A percentile compares a stretch with the other conserved stretches of the same genome.
Conservation (phyloP, 2,329 filamentous ascomycete species). For the Cladosporium colombiae region DNA sequence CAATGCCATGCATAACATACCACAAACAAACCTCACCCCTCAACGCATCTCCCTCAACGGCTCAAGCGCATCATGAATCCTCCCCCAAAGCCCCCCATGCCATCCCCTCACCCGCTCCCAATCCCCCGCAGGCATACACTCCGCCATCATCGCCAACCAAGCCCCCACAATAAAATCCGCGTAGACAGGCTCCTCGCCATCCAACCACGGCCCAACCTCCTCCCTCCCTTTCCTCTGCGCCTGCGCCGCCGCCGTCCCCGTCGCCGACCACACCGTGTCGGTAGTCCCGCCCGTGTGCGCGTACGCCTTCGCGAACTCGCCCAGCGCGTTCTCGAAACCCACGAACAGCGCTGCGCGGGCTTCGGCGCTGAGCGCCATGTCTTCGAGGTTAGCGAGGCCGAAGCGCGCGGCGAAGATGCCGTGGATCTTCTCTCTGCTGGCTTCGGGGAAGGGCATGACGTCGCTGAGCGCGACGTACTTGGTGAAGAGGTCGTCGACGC, state of each 20-base stretch:
- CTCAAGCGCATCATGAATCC: slow-evolving; percentile 48
- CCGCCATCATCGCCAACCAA: slow-evolving; percentile 54
- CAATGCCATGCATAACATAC: background rate
- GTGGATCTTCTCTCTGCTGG: slow-evolving; percentile 46
- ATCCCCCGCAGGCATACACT: slow-evolving; percentile 46
- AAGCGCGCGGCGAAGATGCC: slow-evolving; percentile 54
- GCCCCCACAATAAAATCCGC: slow-evolving; percentile 60
- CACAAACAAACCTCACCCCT: background rate
- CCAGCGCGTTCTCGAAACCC: slow-evolving; percentile 47
- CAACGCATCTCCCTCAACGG: slow-evolving; percentile 29
- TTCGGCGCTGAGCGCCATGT: slow-evolving; percentile 39
- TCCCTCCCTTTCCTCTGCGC: slow-evolving; percentile 24
- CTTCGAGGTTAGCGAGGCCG: slow-evolving; percentile 35
- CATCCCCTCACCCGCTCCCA: slow-evolving; percentile 52
- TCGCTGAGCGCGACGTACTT: slow-evolving; percentile 46
- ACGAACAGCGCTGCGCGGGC: slow-evolving; percentile 41
- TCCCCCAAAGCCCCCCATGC: slow-evolving; percentile 55
- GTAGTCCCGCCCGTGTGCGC: slow-evolving; percentile 36
- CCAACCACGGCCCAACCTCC: slow-evolving; percentile 50
- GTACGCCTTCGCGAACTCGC: slow-evolving; percentile 47
- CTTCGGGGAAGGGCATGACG: slow-evolving; percentile 54
- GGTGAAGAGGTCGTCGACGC: slow-evolving; percentile 58
- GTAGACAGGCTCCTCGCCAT: slow-evolving; percentile 50
- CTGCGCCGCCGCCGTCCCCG: slow-evolving; percentile 25
- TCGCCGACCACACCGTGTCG: slow-evolving; percentile 27